Percentiles rank a stretch among this genome's conserved stretches.
Conservation (phyloP, 2,329 filamentous ascomycete genomes). For the Furcasterigmium sp. region DNA sequence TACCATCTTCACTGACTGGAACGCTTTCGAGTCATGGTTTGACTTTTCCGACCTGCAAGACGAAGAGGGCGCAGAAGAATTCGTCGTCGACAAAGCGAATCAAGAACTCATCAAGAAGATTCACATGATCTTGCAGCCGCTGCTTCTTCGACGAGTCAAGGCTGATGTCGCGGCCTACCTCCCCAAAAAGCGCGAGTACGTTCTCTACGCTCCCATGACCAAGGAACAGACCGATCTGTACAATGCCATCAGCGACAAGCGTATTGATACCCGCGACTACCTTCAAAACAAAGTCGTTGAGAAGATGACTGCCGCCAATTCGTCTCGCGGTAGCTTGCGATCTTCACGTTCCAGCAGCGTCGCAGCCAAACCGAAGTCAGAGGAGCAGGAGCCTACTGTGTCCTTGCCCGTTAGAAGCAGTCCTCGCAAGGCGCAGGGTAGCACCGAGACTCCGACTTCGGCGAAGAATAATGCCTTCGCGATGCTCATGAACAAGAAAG, state of each 20-base stretch:
- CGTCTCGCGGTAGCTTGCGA: slow-evolving; percentile 24
- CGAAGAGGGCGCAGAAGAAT: slow-evolving; percentile 70
- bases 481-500: slow-evolving; percentile 45
- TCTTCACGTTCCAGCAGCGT: slow-evolving; percentile 34
- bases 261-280: slow-evolving; percentile 62
- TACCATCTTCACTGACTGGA: slow-evolving; percentile 87
- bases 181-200: slow-evolving; percentile 96
- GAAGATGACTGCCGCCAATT: slow-evolving; percentile 38
- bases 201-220: slow-evolving; percentile 89
- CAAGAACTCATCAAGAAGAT: slow-evolving; percentile 61
- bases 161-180: slow-evolving; percentile 85
- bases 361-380: slow-evolving; percentile 12
- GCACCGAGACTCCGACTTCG: slow-evolving; percentile 11
- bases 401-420: slow-evolving; percentile 30
- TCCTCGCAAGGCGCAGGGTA: slow-evolving; percentile 23
- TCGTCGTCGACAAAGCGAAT: slow-evolving; percentile 69
- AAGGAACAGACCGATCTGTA: slow-evolving; percentile 89
- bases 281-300: slow-evolving; percentile 75
- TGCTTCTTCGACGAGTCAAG: slow-evolving; percentile 83
- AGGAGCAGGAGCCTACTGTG: slow-evolving; percentile 6
- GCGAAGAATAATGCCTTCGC: slow-evolving; percentile 41
- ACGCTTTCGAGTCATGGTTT: slow-evolving; percentile 93
- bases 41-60: slow-evolving; percentile 92
- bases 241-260: slow-evolving; percentile 54
- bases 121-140: slow-evolving; percentile 86